phyloP scores from a whole-genome alignment of 441 rosid species.

The Erodium moschatum region DNA sequence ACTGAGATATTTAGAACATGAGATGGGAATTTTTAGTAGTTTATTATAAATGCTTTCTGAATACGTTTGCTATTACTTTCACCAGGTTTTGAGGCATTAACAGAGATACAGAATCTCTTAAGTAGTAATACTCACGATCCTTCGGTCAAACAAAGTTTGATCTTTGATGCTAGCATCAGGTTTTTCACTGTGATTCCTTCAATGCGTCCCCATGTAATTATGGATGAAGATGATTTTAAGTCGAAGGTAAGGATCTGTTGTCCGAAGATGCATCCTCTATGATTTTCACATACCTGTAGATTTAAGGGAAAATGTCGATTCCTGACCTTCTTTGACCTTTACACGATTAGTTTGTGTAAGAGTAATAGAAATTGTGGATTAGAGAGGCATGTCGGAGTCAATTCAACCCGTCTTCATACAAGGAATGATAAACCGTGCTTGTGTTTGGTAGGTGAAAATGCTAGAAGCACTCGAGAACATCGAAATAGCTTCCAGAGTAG shows the following conservation, averaged over 20 bases:
- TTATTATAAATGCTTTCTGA: not conserved
- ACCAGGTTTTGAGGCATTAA: constrained; percentile 90
- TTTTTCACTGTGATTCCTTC: constrained; percentile 92
- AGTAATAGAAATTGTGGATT: not conserved
- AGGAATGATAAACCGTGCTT: constrained; percentile 1
- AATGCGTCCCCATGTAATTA: constrained; percentile 74
- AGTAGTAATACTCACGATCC: constrained; percentile 35
- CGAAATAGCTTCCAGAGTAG: constrained; percentile 94
- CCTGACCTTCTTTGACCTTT: too few relatives aligned
- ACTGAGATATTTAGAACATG: not conserved
- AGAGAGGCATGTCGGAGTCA: not conserved
- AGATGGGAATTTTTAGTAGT: not conserved
- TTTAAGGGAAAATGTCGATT: too few relatives aligned
- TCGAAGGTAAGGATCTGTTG: constrained; percentile 51
- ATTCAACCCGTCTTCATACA: not conserved
- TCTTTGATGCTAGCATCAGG: constrained; percentile 84
- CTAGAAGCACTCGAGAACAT: constrained; percentile 96
- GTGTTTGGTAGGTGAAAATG: constrained; percentile 72
- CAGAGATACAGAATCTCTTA: constrained; percentile 79
- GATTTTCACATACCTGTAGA: constrained; percentile 13
- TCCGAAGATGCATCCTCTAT: not conserved
- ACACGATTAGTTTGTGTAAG: not conserved
- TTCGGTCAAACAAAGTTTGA: constrained; percentile 62
- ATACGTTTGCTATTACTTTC: not conserved
- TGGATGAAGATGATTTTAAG: constrained; percentile 80